phyloP scores from a whole-genome alignment of 805 yeast species.

The Maudiozyma serrabonitensis region DNA sequence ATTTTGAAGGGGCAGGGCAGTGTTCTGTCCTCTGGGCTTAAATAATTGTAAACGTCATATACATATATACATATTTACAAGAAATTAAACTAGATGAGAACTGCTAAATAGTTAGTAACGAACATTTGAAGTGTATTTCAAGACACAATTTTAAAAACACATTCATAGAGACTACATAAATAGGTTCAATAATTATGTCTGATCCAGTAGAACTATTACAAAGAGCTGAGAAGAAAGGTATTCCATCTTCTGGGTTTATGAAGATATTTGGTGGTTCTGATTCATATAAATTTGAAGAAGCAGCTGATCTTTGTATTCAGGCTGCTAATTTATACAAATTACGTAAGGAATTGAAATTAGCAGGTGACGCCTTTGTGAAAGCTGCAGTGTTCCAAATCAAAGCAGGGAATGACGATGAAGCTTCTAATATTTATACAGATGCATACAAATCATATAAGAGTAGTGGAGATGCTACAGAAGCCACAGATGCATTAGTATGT shows the following conservation, averaged over 20 bases:
- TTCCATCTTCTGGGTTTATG: conserved; percentile 64
- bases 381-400: conserved; percentile 75
- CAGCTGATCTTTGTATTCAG: conserved; percentile 78
- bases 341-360: conserved; percentile 58
- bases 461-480: conserved; percentile 46
- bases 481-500: conserved; percentile 51
- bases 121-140: no score
- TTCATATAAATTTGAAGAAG: conserved; percentile 71
- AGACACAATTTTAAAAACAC: no score
- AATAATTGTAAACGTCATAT: no score
- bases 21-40: no score
- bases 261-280: conserved; percentile 56
- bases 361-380: conserved; percentile 75
- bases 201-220: conserved; percentile 18
- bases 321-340: conserved; percentile 89
- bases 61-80: no score
- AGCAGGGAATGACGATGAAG: conserved; percentile 77
- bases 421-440: conserved; percentile 81
- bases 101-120: no score
- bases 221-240: conserved; percentile 55
- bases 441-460: conserved; percentile 80
- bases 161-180: no score
- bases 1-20: no score
- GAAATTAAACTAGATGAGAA: no score
- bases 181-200: conserved; percentile 7